phyloP scores from a whole-genome alignment of 768 basidiomycete genomes.

The Xerocomellus intermedius region DNA sequence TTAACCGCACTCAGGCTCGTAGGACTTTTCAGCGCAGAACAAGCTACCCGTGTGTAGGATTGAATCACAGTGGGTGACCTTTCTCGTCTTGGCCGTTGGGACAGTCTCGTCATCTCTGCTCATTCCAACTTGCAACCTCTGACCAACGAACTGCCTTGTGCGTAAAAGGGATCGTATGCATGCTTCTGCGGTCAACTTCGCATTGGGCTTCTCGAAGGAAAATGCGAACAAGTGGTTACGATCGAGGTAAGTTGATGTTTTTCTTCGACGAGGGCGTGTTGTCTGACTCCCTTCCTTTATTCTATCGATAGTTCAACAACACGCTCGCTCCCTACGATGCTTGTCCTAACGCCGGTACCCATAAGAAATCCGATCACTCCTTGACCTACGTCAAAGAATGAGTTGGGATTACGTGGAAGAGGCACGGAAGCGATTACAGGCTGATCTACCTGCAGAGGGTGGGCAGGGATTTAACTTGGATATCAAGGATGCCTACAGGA shows the following conservation, averaged over 20 bases:
- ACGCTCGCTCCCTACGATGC: slow-evolving; percentile 85
- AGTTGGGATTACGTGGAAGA: slow-evolving; percentile 68
- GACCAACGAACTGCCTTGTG: too few species aligned
- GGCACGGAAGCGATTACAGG: slow-evolving; percentile 59
- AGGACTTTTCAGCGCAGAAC: too few species aligned
- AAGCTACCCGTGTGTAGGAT: too few species aligned
- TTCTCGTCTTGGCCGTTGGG: too few species aligned
- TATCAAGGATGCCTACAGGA: slow-evolving; percentile 67
- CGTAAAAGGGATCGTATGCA: slow-evolving; percentile 34
- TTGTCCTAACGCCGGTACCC: slow-evolving; percentile 60
- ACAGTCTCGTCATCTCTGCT: too few species aligned
- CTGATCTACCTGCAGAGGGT: slow-evolving; percentile 31
- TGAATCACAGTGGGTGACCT: too few species aligned
- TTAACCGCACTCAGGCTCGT: too few species aligned
- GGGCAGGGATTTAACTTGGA: slow-evolving; percentile 55
- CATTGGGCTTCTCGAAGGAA: slow-evolving; percentile 67
- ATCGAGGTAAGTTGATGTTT: slow-evolving; percentile 58
- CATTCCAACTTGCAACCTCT: too few species aligned
- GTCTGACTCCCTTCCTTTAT: neutral
- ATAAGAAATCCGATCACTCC: slow-evolving; percentile 55
- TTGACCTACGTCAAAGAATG: slow-evolving; percentile 59
- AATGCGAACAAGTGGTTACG: slow-evolving; percentile 76
- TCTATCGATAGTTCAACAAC: slow-evolving; percentile 61
- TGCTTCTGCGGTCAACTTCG: slow-evolving; percentile 63
- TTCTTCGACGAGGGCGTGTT: neutral